These are phyloP conservation scores for Isoetes taiwanensis DNA, from an alignment of 75 land plant species.

Conservation along the genomic window DNA sequence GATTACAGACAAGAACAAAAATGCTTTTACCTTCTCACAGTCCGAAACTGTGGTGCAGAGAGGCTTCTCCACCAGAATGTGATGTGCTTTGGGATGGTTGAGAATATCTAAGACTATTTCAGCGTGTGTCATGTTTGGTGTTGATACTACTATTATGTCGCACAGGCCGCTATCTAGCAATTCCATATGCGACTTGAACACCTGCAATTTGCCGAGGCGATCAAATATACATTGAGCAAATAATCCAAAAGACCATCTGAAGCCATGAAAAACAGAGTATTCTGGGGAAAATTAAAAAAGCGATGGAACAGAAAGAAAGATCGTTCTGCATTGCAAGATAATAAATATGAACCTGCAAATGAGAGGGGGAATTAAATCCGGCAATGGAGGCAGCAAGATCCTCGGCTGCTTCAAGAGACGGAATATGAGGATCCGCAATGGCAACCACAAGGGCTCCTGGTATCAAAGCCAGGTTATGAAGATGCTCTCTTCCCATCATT, in stretches of 20 bases:
- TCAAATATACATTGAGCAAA: background rate
- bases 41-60: slow-evolving; percentile 77
- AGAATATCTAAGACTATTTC: slow-evolving; percentile 74
- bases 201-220: slow-evolving; percentile 29
- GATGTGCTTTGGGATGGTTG: slow-evolving; percentile 59
- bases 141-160: slow-evolving; percentile 77
- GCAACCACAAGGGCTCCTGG: slow-evolving; percentile 56
- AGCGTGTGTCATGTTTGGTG: slow-evolving; percentile 94
- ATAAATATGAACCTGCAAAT: background rate
- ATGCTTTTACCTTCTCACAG: slow-evolving; percentile 73
- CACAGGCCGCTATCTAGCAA: slow-evolving; percentile 80
- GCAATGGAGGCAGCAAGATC: slow-evolving; percentile 33
- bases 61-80: slow-evolving; percentile 89
- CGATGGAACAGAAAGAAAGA: background rate
- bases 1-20: too few species aligned
- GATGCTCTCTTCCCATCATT: slow-evolving; percentile 98
- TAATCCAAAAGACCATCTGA: background rate
- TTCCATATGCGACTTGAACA: slow-evolving; percentile 59
- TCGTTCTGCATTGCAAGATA: background rate
- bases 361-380: background rate
- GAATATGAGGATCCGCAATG: slow-evolving; percentile 73
- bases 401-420: slow-evolving; percentile 53
- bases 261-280: background rate
- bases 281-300: background rate
- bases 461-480: slow-evolving; percentile 59